phyloP scores from a whole-genome alignment of 2,329 filamentous ascomycete species.

The Nannizziopsis arthrosporioides region DNA sequence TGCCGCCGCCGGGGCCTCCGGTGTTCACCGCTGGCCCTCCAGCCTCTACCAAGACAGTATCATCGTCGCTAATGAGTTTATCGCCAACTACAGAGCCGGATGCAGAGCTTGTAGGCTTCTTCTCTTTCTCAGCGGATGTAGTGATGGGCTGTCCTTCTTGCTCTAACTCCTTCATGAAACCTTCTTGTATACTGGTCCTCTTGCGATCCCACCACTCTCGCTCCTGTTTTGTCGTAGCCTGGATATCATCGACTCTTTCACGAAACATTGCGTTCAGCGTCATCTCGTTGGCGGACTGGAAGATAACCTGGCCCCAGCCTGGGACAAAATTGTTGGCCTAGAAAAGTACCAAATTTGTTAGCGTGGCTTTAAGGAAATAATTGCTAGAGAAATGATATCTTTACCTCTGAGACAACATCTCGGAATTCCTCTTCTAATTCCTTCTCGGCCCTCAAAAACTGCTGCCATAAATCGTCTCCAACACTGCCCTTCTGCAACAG shows the following conservation, averaged over 20 bases:
- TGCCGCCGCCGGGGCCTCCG: slow-evolving; percentile 24
- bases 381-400: slow-evolving; percentile 16
- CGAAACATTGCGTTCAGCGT: slow-evolving; percentile 70
- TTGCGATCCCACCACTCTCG: slow-evolving; percentile 90
- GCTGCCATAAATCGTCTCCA: slow-evolving; percentile 89
- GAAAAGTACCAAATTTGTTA: background rate
- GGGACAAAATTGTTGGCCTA: slow-evolving; percentile 83
- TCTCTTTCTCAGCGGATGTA: background rate
- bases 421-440: slow-evolving; percentile 94
- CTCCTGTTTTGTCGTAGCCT: slow-evolving; percentile 58
- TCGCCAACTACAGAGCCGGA: slow-evolving; percentile 11
- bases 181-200: slow-evolving; percentile 57
- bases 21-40: slow-evolving; percentile 35
- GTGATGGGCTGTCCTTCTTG: slow-evolving; percentile 15
- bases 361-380: too few species aligned
- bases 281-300: slow-evolving; percentile 96
- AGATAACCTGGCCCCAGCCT: slow-evolving; percentile 88
- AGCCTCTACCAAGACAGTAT: slow-evolving; percentile 67
- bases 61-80: slow-evolving; percentile 50
- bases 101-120: slow-evolving; percentile 18
- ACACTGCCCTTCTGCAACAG: slow-evolving; percentile 84
- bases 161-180: slow-evolving; percentile 73
- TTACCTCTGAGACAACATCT: slow-evolving; percentile 84
- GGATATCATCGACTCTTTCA: slow-evolving; percentile 61
- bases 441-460: slow-evolving; percentile 83